Percentiles rank a stretch among this genome's conserved stretches.
Evolutionary conservation across 2,329 filamentous ascomycete genomes (phyloP).

Genomic region (Botrytis aclada): DNA sequence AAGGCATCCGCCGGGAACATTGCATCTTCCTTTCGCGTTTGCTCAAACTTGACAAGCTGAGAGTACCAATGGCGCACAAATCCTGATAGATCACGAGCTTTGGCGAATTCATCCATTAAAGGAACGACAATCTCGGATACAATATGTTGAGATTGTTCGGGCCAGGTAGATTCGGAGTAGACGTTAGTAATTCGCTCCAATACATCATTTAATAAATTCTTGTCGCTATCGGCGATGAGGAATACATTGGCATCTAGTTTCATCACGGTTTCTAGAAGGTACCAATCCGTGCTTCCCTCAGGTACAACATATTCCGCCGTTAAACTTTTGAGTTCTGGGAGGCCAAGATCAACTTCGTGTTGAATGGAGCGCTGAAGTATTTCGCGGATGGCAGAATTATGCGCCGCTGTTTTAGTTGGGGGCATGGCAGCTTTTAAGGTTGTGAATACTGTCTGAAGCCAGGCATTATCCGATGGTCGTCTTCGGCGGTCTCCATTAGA

Average conservation of each 20-base stretch:
- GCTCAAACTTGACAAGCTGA: constrained; percentile 33
- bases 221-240: constrained; percentile 38
- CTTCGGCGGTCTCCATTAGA: constrained; percentile 44
- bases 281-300: constrained; percentile 39
- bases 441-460: constrained; percentile 49
- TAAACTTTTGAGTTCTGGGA: constrained; percentile 38
- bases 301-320: constrained; percentile 33
- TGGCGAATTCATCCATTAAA: constrained; percentile 43
- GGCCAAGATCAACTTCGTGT: constrained; percentile 38
- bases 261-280: constrained; percentile 44
- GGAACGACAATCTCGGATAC: constrained; percentile 40
- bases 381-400: constrained; percentile 31
- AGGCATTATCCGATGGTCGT: constrained; percentile 46
- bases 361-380: constrained; percentile 40
- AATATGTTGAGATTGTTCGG: constrained; percentile 31
- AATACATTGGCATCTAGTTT: constrained; percentile 47
- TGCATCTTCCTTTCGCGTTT: constrained; percentile 26
- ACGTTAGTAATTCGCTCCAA: constrained; percentile 37
- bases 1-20: constrained; percentile 19
- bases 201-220: constrained; percentile 35
- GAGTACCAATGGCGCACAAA: constrained; percentile 43
- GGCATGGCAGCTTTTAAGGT: constrained; percentile 32
- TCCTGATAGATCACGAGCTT: constrained; percentile 41
- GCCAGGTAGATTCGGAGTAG: constrained; percentile 28
- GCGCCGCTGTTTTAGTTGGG: constrained; percentile 19